Evolutionary conservation across 2,329 filamentous ascomycete species (phyloP).

Genomic region (Aspergillus hiratsukae): DNA sequence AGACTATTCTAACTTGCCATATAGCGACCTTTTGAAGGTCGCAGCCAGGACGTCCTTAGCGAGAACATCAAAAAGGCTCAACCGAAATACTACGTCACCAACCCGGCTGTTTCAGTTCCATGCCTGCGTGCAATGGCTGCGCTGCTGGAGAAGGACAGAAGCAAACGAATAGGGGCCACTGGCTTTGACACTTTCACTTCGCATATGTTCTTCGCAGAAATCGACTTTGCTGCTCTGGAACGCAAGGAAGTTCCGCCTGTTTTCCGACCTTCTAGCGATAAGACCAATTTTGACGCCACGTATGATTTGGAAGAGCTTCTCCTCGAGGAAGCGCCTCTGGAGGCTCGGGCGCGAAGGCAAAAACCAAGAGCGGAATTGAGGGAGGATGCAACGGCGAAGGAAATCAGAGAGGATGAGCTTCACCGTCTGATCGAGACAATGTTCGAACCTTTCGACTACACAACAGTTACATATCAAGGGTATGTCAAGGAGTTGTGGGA

Average conservation of each 20-base stretch:
- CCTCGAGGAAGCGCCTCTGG: slow-evolving; percentile 88
- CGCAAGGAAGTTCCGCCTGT: slow-evolving; percentile 84
- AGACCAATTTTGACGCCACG: slow-evolving; percentile 98
- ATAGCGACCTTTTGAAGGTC: slow-evolving; percentile 88
- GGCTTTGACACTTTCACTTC: slow-evolving; percentile 79
- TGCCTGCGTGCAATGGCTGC: slow-evolving; percentile 87
- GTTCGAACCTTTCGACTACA: slow-evolving; percentile 95
- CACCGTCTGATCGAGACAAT: slow-evolving; percentile 91
- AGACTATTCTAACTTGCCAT: slow-evolving; percentile 25
- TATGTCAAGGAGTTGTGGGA: slow-evolving; percentile 39
- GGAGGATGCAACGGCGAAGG: slow-evolving; percentile 89
- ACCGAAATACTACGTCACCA: slow-evolving; percentile 87
- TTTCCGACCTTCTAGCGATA: slow-evolving; percentile 90
- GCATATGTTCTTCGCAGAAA: slow-evolving; percentile 80
- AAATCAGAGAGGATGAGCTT: slow-evolving; percentile 89
- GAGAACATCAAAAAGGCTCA: slow-evolving; percentile 75
- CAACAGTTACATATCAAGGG: slow-evolving; percentile 71
- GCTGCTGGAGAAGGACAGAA: slow-evolving; percentile 74
- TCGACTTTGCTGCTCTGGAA: slow-evolving; percentile 82
- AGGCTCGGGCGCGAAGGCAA: slow-evolving; percentile 85
- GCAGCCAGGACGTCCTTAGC: slow-evolving; percentile 74
- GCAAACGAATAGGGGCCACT: slow-evolving; percentile 75
- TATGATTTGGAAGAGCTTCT: slow-evolving; percentile 94
- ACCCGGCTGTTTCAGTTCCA: slow-evolving; percentile 79
- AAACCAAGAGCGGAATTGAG: slow-evolving; percentile 89